A percentile compares a stretch with the other conserved stretches of the same genome.
These are phyloP conservation scores for Claviceps capensis DNA, from an alignment of 2,329 filamentous ascomycete species.

Conservation along the genomic window DNA sequence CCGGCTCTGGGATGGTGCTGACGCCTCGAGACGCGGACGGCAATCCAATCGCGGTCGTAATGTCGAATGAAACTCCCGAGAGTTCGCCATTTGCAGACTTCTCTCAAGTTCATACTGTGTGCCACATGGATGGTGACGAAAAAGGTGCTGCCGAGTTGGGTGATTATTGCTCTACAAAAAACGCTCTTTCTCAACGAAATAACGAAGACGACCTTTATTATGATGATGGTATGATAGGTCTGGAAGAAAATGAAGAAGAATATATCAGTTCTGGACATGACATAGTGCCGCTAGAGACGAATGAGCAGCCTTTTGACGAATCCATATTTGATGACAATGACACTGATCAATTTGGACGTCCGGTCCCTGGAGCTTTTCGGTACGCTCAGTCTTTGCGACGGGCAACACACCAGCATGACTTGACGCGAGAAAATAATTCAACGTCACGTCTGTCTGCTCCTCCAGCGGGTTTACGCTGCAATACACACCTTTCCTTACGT, in stretches of 20 bases:
- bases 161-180: conserved; percentile 21
- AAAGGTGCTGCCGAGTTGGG: conserved; percentile 24
- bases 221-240: conserved; percentile 46
- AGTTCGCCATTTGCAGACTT: conserved; percentile 7
- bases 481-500: conserved; percentile 39
- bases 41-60: conserved; percentile 42
- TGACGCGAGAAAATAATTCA: conserved; percentile 31
- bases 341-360: conserved; percentile 47
- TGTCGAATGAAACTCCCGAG: conserved; percentile 31
- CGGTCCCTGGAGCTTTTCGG: conserved; percentile 44
- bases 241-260: conserved; percentile 18
- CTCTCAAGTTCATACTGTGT: not conserved
- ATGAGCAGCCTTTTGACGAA: conserved; percentile 52
- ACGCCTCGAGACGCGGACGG: conserved; percentile 44
- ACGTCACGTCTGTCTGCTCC: conserved; percentile 31
- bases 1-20: conserved; percentile 28
- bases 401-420: conserved; percentile 13
- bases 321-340: conserved; percentile 59
- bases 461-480: conserved; percentile 31
- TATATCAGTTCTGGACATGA: conserved; percentile 29
- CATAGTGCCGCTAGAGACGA: conserved; percentile 26
- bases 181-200: conserved; percentile 4
- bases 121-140: conserved; percentile 4
- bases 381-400: conserved; percentile 34
- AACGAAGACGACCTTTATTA: conserved; percentile 55